These are phyloP conservation scores for Xerocomus potaroensis DNA, from an alignment of 768 basidiomycete species.

Conservation along the genomic window DNA sequence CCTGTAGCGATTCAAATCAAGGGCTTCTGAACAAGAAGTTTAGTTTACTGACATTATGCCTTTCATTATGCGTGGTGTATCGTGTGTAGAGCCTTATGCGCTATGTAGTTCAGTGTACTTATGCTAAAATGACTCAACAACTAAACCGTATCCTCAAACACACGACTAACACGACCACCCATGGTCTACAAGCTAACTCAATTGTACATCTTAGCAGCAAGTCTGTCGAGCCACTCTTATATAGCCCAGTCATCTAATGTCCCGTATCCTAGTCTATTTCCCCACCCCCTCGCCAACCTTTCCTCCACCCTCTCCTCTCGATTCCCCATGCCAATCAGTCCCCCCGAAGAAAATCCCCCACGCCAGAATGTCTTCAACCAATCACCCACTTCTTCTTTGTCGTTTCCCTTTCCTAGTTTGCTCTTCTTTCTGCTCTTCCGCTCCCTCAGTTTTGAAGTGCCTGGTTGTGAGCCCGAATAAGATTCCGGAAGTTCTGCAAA, in stretches of 20 bases:
- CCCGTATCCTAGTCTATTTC: conserved; percentile 37
- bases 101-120: background rate
- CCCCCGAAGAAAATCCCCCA: conserved; percentile 23
- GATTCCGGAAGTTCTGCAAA: conserved; percentile 74
- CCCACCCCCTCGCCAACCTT: conserved; percentile 47
- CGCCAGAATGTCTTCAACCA: conserved; percentile 24
- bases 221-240: conserved; percentile 18
- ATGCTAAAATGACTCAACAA: no score
- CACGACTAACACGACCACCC: conserved; percentile 12
- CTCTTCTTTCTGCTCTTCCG: conserved; percentile 30
- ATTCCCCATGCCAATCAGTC: conserved; percentile 15
- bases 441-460: conserved; percentile 33
- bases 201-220: no score
- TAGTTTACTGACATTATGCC: no score
- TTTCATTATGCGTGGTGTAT: conserved; percentile 13
- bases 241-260: conserved; percentile 57
- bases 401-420: conserved; percentile 33
- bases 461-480: conserved; percentile 40
- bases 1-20: conserved; percentile 28
- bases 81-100: conserved; percentile 6
- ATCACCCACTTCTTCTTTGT: conserved; percentile 20
- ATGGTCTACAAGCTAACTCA: no score
- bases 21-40: no score
- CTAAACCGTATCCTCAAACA: no score
- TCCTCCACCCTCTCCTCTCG: conserved; percentile 52